Evolutionary conservation across 2,329 filamentous ascomycete species (phyloP), one percentile per base, ranked within the genome.

Genomic region (Fusarium sororula): DNA sequence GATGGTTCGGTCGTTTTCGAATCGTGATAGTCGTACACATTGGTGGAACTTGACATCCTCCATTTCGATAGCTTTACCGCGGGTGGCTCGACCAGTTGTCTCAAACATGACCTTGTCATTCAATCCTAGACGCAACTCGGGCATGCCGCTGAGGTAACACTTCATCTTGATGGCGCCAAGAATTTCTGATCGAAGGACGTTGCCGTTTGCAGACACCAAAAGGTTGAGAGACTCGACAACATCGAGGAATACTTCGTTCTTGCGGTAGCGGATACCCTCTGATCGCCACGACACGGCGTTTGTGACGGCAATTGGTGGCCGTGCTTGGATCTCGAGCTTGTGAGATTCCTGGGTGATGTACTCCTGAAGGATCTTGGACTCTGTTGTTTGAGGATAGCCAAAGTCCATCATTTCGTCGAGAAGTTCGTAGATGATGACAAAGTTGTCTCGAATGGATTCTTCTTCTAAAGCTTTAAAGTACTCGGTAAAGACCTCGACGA

Each of bases 391-490:
- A 11, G 96, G 96, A 83, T 99, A 98, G 73, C 96, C 96, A 87
- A 99, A 99, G 85, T 99, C 96, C 96, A 99, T 99, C 96, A 99
- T 99, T 87, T 99, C 96, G 81, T 99, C 96, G 73, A 99, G 90
- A 70, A 99, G 86, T 85, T 99, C 96, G 87, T 99, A 99, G 81
- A 99, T 99, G 81, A 99, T 92, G 83, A 99, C 96, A 82, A 99
- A 99, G 87, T 99, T 99, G 87, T 99, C 96, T 78, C 96, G 91
- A 82, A 99, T 99, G 79, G 94, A 98, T 85, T 99, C 96, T 84
- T 99, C 96, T 84, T 99, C 96, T 68, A 99, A 89, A 74, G 97
- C 96, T 84, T 99, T 99, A 89, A 99, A 99, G 87, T 99, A 99
- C 85, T 99, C 96, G 68, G 96, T 99, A 82, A 99, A 99, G 74